A percentile compares a stretch with the other conserved stretches of the same genome.
Evolutionary conservation across 192 early-diverging fungal genomes (phyloP).

Genomic region (Entomortierella parvispora): DNA sequence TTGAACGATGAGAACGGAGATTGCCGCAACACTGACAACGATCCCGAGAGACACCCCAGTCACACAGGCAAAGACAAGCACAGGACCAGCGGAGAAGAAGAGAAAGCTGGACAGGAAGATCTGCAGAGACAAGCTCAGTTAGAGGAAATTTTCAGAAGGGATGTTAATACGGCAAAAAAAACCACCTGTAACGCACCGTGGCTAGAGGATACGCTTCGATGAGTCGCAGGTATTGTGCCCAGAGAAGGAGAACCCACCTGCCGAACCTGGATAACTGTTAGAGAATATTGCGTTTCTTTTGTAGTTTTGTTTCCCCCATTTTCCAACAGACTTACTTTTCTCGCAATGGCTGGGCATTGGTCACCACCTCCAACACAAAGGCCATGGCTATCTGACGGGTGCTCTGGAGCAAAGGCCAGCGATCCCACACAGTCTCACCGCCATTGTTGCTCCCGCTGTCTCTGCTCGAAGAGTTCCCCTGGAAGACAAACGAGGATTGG

Average conservation of each 20-base stretch:
- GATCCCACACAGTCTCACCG: neutral
- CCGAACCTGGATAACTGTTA: constrained; percentile 8
- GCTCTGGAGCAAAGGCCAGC: constrained; percentile 29
- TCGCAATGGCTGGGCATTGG: constrained; percentile 16
- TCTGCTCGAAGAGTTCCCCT: neutral
- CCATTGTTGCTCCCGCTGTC: neutral
- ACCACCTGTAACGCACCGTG: constrained; percentile 10
- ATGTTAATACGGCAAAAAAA: neutral
- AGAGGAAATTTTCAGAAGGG: neutral
- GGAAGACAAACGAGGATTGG: constrained; percentile 9
- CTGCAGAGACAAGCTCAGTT: neutral
- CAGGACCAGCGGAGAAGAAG: constrained; percentile 25
- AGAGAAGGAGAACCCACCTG: neutral
- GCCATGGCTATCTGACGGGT: constrained; percentile 24
- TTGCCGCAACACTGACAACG: constrained; percentile 11
- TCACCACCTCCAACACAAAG: constrained; percentile 19
- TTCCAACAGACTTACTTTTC: constrained; percentile 19
- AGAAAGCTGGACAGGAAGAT: constrained; percentile 13
- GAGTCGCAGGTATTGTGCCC: constrained; percentile 13
- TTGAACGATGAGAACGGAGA: constrained; percentile 27
- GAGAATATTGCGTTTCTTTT: neutral
- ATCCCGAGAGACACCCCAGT: constrained; percentile 30
- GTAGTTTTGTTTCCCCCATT: no score
- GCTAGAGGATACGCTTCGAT: constrained; percentile 16
- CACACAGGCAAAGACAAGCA: constrained; percentile 32